phyloP scores from a whole-genome alignment of 2,329 filamentous ascomycete species.

The Arachnomyces sp. region DNA sequence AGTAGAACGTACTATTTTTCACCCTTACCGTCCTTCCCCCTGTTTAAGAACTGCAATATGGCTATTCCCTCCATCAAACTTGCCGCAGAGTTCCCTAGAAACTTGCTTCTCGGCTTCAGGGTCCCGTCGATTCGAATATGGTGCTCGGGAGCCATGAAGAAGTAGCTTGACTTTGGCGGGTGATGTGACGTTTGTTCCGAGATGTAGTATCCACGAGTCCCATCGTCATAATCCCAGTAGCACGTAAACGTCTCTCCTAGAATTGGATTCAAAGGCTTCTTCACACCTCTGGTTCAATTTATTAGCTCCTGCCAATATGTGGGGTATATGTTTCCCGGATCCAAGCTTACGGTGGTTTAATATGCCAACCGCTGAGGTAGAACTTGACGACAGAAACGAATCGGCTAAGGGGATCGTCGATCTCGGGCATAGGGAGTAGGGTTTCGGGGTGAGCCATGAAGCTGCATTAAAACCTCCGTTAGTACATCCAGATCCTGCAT shows the following conservation, averaged over 20 bases:
- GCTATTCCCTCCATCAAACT: constrained; percentile 98
- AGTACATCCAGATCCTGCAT: constrained; percentile 6
- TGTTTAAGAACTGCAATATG: constrained; percentile 72
- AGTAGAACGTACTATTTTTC: constrained; percentile 71
- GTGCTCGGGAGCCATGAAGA: constrained; percentile 93
- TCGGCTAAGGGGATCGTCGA: constrained; percentile 80
- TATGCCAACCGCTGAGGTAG: constrained; percentile 97
- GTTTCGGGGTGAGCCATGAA: constrained; percentile 99
- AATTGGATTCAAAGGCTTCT: constrained; percentile 95
- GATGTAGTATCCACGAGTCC: constrained; percentile 87
- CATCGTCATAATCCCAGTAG: constrained; percentile 86
- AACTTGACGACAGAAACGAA: constrained; percentile 97
- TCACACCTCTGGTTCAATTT: constrained; percentile 63
- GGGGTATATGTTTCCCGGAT: background rate
- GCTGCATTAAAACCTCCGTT: constrained; percentile 40
- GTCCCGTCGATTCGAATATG: constrained; percentile 92
- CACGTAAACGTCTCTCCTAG: constrained; percentile 90
- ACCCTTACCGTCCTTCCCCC: constrained; percentile 57
- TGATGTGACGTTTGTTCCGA: constrained; percentile 97
- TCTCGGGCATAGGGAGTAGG: constrained; percentile 73
- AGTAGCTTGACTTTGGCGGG: constrained; percentile 97
- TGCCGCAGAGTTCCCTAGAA: constrained; percentile 91
- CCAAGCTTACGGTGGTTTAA: constrained; percentile 76
- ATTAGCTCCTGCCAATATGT: constrained; percentile 1
- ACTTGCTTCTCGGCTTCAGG: constrained; percentile 87